Evolutionary conservation across 2,329 filamentous ascomycete species (phyloP), one percentile per base, ranked within the genome.

Genomic region (Pezicula carpinea): DNA sequence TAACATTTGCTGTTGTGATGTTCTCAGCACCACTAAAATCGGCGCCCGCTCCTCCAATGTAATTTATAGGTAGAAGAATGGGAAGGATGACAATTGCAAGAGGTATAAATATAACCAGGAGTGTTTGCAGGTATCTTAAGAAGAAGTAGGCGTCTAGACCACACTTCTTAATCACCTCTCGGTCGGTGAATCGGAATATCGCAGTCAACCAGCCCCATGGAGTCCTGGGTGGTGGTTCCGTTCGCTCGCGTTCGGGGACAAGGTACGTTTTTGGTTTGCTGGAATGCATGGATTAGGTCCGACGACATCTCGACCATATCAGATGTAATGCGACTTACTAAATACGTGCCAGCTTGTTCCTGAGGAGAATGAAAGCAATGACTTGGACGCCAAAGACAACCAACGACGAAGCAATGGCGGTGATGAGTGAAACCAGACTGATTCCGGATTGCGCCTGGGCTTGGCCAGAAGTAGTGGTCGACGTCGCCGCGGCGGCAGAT

Each of bases 111-210:
- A 99, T 95, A 63, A 96, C 83, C 36, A 97, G 77, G 5, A 97
- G 80, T 60, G 88, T 86, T 51, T 85, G 82, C 21, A 91, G 78
- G 61, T 96, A 99, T 52, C 95, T 87, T 1, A 99, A 76, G 66
- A 99, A 99, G 72, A 97, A 96, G 69, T 96, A 99, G 60, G 92
- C 90, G 64, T 99, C 93, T 8, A 99, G 79, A 15, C 93, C 93
- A 57, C 92, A 96, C 67, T 96, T 95, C 44, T 92, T 85, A 59
- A 99, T 95, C 56, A 99, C 82, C 57, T 95, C 89, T 11, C 88
- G 76, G 52, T 88, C 78, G 73, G 81, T 66, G 70, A 88, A 70
- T 71, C 83, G 66, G 70, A 87, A 74, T 75, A 95, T 64, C 66
- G 77, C 62, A 57, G 80, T 54, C 49, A 83, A 47, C 58, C 56